Conservation (phyloP, 768 basidiomycete species). For the Hortiboletus campestris region DNA sequence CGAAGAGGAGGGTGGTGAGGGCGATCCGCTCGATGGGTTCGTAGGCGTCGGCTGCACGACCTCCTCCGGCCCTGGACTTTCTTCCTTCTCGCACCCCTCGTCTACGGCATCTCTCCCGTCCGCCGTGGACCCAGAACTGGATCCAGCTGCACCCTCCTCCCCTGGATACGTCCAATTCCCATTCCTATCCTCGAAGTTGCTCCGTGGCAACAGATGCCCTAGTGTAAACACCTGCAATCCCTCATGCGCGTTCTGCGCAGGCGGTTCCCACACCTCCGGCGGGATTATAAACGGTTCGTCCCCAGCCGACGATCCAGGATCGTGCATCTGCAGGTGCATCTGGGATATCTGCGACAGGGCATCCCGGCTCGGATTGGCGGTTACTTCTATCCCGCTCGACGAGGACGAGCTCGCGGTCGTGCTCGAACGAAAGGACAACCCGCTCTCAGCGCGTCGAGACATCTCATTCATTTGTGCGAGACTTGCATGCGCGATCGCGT, state of each 20-base stretch:
- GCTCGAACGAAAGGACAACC: constrained; percentile 26
- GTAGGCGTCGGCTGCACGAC: constrained; percentile 40
- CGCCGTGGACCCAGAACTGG: constrained; percentile 11
- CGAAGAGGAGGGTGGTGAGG: constrained; percentile 18
- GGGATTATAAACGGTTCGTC: constrained; percentile 31
- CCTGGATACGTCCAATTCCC: constrained; percentile 63
- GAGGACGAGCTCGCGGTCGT: constrained; percentile 16
- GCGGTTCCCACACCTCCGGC: constrained; percentile 26
- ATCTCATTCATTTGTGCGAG: constrained; percentile 80
- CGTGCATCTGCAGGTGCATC: constrained; percentile 45
- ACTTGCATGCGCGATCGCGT: constrained; percentile 60
- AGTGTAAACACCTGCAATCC: constrained; percentile 80
- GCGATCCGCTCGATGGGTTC: constrained; percentile 17
- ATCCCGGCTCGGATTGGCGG: constrained; percentile 35
- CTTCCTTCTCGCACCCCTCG: constrained; percentile 25
- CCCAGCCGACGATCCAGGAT: constrained; percentile 24
- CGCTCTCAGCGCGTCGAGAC: constrained; percentile 57
- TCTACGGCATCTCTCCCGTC: constrained; percentile 24
- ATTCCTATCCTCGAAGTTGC: constrained; percentile 46
- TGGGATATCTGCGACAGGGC: constrained; percentile 49
- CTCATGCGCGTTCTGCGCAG: constrained; percentile 43
- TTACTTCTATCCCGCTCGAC: constrained; percentile 17
- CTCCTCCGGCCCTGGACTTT: constrained; percentile 35
- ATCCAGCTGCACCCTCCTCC: constrained; percentile 13
- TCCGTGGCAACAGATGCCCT: constrained; percentile 68